Conservation (phyloP, 257 asterid species). For the Avicennia marina region DNA sequence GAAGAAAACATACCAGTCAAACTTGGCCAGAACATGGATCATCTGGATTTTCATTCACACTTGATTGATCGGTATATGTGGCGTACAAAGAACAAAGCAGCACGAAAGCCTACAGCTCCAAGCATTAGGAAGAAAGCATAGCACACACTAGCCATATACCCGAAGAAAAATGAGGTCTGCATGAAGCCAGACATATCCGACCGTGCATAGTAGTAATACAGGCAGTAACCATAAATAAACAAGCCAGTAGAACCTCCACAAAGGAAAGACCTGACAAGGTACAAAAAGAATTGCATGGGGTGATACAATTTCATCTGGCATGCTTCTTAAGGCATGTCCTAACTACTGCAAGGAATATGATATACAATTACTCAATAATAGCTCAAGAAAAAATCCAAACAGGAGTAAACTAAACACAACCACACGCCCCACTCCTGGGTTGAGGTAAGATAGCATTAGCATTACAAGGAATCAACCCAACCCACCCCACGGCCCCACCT, state of each 20-base stretch:
- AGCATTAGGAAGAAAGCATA: constrained; percentile 62
- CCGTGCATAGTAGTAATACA: constrained; percentile 56
- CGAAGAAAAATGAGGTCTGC: constrained; percentile 68
- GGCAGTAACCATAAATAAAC: constrained; percentile 66
- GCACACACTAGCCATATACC: constrained; percentile 58
- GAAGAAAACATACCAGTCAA: constrained; percentile 14
- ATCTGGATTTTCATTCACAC: constrained; percentile 30
- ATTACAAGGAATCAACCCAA: too few relatives aligned
- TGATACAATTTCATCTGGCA: too few relatives aligned
- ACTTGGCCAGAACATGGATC: constrained; percentile 1
- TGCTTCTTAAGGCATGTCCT: not conserved
- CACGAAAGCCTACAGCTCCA: constrained; percentile 58
- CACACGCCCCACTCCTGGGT: too few relatives aligned
- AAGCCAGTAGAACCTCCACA: constrained; percentile 87
- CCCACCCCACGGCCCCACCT: too few relatives aligned
- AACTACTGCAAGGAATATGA: too few relatives aligned
- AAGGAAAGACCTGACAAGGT: constrained; percentile 49
- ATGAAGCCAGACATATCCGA: constrained; percentile 70
- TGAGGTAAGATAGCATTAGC: too few relatives aligned
- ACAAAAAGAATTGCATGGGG: not conserved
- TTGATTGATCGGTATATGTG: constrained; percentile 52
- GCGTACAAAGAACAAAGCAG: constrained; percentile 52
- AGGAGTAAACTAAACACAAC: too few relatives aligned
- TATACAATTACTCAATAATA: not conserved
- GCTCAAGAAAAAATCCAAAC: not conserved